phyloP scores from a whole-genome alignment of 2,329 filamentous ascomycete species.

The Colletotrichum tofieldiae region DNA sequence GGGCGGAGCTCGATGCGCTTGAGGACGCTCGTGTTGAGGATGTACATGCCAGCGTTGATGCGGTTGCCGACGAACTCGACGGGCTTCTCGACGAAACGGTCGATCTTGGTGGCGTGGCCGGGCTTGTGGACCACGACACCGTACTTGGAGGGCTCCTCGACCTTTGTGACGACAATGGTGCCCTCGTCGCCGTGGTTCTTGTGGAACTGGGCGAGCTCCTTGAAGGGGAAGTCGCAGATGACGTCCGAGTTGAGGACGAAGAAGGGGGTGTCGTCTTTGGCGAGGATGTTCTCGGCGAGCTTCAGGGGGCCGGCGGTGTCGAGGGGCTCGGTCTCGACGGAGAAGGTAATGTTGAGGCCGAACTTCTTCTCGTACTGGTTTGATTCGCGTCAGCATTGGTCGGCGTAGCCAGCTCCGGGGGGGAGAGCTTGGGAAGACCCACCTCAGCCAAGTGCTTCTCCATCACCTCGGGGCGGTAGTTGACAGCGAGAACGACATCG shows the following conservation, averaged over 20 bases:
- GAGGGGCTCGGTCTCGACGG: constrained; percentile 94
- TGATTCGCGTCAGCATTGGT: constrained; percentile 38
- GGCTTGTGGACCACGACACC: constrained; percentile 99
- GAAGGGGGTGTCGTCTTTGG: constrained; percentile 94
- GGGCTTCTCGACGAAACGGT: constrained; percentile 99
- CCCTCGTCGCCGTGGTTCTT: constrained; percentile 94
- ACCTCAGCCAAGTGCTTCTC: constrained; percentile 93
- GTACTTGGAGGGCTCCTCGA: constrained; percentile 99
- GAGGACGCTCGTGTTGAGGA: constrained; percentile 93
- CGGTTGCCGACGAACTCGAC: constrained; percentile 99
- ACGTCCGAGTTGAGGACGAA: constrained; percentile 99
- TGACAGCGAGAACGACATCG: constrained; percentile 97
- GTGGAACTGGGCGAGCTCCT: constrained; percentile 92
- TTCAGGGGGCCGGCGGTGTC: constrained; percentile 97
- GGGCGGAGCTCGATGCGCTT: constrained; percentile 94
- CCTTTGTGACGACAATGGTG: constrained; percentile 98
- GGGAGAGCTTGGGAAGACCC: constrained; percentile 49
- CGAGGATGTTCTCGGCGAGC: constrained; percentile 91
- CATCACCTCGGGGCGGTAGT: constrained; percentile 99
- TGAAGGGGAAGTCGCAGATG: constrained; percentile 98
- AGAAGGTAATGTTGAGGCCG: constrained; percentile 97
- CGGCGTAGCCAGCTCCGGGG: background rate
- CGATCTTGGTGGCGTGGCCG: constrained; percentile 90
- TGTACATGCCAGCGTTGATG: constrained; percentile 99
- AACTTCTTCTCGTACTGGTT: constrained; percentile 88